These are phyloP conservation scores for Skeletonema grethae DNA, from an alignment of 108 stramenopile genomes.

Conservation along the genomic window DNA sequence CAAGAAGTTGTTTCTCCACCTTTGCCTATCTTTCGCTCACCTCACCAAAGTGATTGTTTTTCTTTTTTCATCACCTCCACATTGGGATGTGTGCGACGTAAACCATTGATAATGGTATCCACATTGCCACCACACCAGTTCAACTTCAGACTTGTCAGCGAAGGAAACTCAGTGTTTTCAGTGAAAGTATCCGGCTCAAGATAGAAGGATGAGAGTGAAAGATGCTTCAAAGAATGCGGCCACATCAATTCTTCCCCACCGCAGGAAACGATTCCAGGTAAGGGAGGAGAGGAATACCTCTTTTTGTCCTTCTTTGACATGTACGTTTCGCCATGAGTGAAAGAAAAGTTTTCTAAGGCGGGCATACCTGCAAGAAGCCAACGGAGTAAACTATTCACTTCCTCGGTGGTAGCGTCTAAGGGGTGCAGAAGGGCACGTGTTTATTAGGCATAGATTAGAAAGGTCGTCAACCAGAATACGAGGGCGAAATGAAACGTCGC, in stretches of 20 bases:
- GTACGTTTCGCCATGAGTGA: not conserved
- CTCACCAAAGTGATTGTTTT: not conserved
- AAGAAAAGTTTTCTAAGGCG: not conserved
- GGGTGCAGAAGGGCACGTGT: too few species aligned
- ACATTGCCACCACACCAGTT: not conserved
- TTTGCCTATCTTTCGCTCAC: not conserved
- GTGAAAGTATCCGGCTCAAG: constrained; percentile 1
- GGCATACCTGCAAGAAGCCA: constrained; percentile 12
- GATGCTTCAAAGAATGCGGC: constrained; percentile 3
- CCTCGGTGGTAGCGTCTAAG: constrained; percentile 5
- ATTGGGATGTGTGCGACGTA: not conserved
- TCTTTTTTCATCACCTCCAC: not conserved
- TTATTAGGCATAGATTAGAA: too few species aligned
- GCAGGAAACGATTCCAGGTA: not conserved
- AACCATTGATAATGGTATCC: constrained; percentile 1
- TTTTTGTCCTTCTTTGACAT: not conserved
- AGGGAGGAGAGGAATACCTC: not conserved
- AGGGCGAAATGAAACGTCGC: not conserved
- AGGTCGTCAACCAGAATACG: not conserved
- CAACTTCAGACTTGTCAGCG: not conserved
- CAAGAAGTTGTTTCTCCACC: not conserved
- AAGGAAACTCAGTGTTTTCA: not conserved
- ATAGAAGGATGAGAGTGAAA: constrained; percentile 1
- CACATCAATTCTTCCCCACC: not conserved
- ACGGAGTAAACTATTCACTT: not conserved